Evolutionary conservation across 1,139 yeast species (phyloP), one percentile per base, ranked within the genome.

Genomic region (Kazachstania sp.): DNA sequence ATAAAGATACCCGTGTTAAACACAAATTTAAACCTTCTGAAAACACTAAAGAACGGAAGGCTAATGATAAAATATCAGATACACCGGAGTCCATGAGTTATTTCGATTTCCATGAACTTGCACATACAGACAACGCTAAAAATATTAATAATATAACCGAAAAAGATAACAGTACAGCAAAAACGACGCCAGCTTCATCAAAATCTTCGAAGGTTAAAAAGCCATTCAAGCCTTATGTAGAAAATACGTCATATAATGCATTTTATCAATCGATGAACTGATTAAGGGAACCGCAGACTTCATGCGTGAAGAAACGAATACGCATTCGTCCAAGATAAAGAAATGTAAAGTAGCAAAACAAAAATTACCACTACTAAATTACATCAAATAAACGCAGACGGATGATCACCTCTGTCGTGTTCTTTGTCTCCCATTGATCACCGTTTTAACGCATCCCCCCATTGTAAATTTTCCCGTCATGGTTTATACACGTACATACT

Each of bases 201-300:
- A 32, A 18, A 32, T 32, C 36, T 6, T 32, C 16, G 2, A 32
- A 32, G 19, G 36, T 9, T 15, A 28, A 38, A n/a, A 38, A 28
- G 23, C 41, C 20, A 30, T 38, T 19, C 32, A 38, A 38, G 31
- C 32, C 41, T 6, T 38, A 38, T n/a, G 19, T 38, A 11, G 19
- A 28, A 32, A 26, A 28, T n/a, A 28, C n/a, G 6, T 28, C 31
- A 28, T 38, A 38, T 20, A 28, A 18, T 30, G 30, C 41, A 38
- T 38, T 38, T 15, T 38, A 38, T 16, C 41, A 38, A 38, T 38
- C 41, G 16, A 36, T 36, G 38, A 18, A 36, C 15, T 36, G 20
- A 20, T 20, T 18, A 36, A 36, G 6, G 28, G 28, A 9, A 2
- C 28, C 9, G 8, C 28, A 23, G 28, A 4, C 28, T 7, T 23